Percentiles rank a stretch among this genome's conserved stretches.
Evolutionary conservation across 176 grass and related monocot species (phyloP).

Genomic region (Zea mays): Zm-B73-REFERENCE-NAM-5.0 NC_050096.1:289711001-289711500

Average conservation of each 20-base stretch:
- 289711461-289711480: constrained; percentile 39
- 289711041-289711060: constrained; percentile 72
- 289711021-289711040: constrained; percentile 52
- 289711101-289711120: constrained; percentile 56
- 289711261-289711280: constrained; percentile 63
- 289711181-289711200: constrained; percentile 64
- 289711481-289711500: constrained; percentile 62
- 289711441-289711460: constrained; percentile 81
- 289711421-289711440: constrained; percentile 61
- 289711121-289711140: constrained; percentile 79
- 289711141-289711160: constrained; percentile 64
- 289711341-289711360: constrained; percentile 74
- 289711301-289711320: constrained; percentile 48
- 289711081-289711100: constrained; percentile 62
- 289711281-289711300: constrained; percentile 56
- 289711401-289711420: constrained; percentile 35
- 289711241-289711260: constrained; percentile 77
- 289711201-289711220: constrained; percentile 39
- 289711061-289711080: constrained; percentile 47
- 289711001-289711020: constrained; percentile 62
- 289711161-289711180: constrained; percentile 55
- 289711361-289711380: constrained; percentile 70
- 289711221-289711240: constrained; percentile 42
- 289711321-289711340: constrained; percentile 58
- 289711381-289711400: constrained; percentile 71